Evolutionary conservation across 352 stramenopile species (phyloP).

Genomic region (Pythium vanterpoolii): DNA sequence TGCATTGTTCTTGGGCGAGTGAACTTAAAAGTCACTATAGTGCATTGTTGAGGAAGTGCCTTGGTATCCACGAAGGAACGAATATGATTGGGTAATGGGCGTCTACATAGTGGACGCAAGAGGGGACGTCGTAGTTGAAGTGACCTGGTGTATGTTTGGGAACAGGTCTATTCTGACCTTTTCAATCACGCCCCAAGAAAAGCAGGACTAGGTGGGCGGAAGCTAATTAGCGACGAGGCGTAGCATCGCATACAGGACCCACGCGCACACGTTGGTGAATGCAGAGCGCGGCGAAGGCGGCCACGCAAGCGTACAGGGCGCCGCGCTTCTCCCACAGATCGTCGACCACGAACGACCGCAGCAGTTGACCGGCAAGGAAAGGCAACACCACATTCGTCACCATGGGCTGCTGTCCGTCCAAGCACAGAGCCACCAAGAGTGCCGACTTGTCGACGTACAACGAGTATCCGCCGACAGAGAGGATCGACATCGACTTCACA

Average conservation of each 20-base stretch:
- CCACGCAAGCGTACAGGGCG: not conserved
- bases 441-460: slow-evolving; percentile 2
- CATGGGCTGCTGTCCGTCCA: slow-evolving; percentile 72
- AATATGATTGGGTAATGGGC: slow-evolving; percentile 5
- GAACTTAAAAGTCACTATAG: slow-evolving; percentile 15
- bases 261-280: not conserved
- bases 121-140: slow-evolving; percentile 13
- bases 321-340: not conserved
- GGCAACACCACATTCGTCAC: not conserved
- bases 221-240: not conserved
- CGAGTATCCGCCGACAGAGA: slow-evolving; percentile 17
- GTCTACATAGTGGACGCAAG: slow-evolving; percentile 22
- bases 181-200: slow-evolving; percentile 10
- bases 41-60: slow-evolving; percentile 5
- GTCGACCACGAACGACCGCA: too few relatives aligned
- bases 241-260: slow-evolving; percentile 2
- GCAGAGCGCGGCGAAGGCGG: not conserved
- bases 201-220: not conserved
- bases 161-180: slow-evolving; percentile 7
- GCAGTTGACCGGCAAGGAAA: not conserved
- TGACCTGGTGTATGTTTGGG: not conserved
- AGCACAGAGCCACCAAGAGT: slow-evolving; percentile 20
- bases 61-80: not conserved
- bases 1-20: slow-evolving; percentile 82
- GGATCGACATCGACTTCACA: slow-evolving; percentile 13